Evolutionary conservation across 2,329 filamentous ascomycete species (phyloP).

Genomic region (Colletotrichum lindemuthianum): DNA sequence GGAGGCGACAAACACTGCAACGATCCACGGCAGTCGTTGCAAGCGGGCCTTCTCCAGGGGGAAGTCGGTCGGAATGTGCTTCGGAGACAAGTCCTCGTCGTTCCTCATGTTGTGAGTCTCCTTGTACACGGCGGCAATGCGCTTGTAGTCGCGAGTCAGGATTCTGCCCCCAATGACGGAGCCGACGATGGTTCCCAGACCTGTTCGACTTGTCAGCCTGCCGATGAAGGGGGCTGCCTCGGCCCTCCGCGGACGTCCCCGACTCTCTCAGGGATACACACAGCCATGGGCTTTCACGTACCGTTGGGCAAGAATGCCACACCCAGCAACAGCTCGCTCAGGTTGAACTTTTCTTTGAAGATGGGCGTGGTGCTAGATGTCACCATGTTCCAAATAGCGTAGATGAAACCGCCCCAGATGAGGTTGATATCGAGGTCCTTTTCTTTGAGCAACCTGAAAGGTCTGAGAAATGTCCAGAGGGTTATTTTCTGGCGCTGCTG

Average conservation of each 20-base stretch:
- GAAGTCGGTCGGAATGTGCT: constrained; percentile 47
- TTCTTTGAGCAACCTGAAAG: constrained; percentile 51
- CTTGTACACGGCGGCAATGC: constrained; percentile 38
- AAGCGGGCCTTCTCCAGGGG: constrained; percentile 54
- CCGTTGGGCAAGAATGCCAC: constrained; percentile 43
- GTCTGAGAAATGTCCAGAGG: constrained; percentile 46
- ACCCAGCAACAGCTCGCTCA: constrained; percentile 41
- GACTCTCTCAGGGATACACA: background rate
- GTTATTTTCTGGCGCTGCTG: constrained; percentile 39
- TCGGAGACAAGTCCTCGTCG: constrained; percentile 42
- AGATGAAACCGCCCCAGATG: constrained; percentile 49
- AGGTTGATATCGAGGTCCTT: constrained; percentile 55
- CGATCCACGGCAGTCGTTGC: constrained; percentile 51
- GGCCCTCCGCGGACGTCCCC: background rate
- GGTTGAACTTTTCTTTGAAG: constrained; percentile 43
- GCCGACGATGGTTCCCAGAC: constrained; percentile 52
- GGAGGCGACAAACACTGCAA: constrained; percentile 44
- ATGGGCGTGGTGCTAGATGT: constrained; percentile 52
- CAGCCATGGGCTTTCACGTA: constrained; percentile 7
- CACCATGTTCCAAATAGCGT: constrained; percentile 59
- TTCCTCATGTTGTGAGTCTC: constrained; percentile 34
- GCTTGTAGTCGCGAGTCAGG: constrained; percentile 48
- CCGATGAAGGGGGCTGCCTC: background rate
- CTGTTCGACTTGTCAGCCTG: constrained; percentile 29
- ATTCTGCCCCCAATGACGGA: constrained; percentile 52